phyloP scores from a whole-genome alignment of 202 grass and related monocot species.

The Musa balbisiana region DNA sequence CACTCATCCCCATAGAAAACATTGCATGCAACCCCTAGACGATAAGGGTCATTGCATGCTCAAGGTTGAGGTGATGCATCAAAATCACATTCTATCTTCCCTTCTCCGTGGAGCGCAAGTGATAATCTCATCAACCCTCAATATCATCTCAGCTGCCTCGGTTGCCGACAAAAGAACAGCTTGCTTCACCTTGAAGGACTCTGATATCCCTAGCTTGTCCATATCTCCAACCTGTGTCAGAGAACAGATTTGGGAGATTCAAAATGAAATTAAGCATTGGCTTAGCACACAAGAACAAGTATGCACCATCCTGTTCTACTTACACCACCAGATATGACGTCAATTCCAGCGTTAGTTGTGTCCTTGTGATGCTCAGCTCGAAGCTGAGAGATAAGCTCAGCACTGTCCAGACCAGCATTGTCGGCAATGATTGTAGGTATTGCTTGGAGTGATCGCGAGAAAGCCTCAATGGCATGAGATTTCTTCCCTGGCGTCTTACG shows the following conservation, averaged over 20 bases:
- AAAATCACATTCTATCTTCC: slow-evolving; percentile 80
- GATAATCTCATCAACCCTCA: slow-evolving; percentile 88
- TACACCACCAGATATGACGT: slow-evolving; percentile 71
- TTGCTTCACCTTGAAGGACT: slow-evolving; percentile 97
- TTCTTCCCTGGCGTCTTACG: slow-evolving; percentile 91
- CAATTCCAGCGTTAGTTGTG: slow-evolving; percentile 55
- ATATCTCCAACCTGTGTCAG: slow-evolving; percentile 76
- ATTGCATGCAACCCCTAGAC: no score
- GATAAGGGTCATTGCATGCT: no score
- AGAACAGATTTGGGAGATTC: not conserved
- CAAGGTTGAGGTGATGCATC: not conserved
- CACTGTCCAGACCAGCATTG: slow-evolving; percentile 82
- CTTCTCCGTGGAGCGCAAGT: slow-evolving; percentile 72
- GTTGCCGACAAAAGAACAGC: slow-evolving; percentile 76
- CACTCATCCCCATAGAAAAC: no score
- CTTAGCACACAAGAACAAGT: not conserved
- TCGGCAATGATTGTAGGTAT: slow-evolving; percentile 91
- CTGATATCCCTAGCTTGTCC: slow-evolving; percentile 74
- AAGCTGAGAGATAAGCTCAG: slow-evolving; percentile 91
- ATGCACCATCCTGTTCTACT: slow-evolving; percentile 23
- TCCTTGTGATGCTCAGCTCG: slow-evolving; percentile 94
- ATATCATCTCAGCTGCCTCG: slow-evolving; percentile 90
- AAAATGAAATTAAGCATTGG: not conserved
- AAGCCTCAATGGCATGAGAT: slow-evolving; percentile 85
- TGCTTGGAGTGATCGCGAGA: slow-evolving; percentile 71